These are phyloP conservation scores for Aspergillus brasiliensis DNA, from an alignment of 2,329 filamentous ascomycete species.

Conservation along the genomic window DNA sequence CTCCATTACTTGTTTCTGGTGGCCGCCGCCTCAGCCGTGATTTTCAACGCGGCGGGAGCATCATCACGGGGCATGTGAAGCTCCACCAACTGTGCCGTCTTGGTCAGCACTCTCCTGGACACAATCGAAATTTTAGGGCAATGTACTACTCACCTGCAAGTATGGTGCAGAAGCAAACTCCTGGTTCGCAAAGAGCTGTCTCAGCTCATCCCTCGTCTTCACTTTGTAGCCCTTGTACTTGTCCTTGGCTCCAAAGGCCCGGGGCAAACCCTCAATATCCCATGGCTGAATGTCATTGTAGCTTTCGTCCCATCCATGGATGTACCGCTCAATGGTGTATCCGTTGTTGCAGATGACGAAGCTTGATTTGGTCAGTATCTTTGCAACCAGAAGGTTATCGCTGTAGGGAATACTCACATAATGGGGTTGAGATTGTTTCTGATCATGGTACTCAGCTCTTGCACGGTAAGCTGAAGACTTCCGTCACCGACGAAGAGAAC, in stretches of 20 bases:
- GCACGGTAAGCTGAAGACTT: conserved; percentile 79
- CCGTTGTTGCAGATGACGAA: conserved; percentile 88
- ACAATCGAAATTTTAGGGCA: neutral
- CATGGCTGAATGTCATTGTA: conserved; percentile 83
- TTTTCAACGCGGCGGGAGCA: conserved; percentile 68
- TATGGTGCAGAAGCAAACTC: conserved; percentile 60
- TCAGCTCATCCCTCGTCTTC: conserved; percentile 69
- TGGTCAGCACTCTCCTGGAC: conserved; percentile 18
- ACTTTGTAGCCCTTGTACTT: conserved; percentile 66
- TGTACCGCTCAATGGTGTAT: conserved; percentile 85
- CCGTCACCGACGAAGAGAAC: conserved; percentile 90
- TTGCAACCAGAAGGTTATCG: neutral
- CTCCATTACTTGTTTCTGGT: conserved; percentile 57
- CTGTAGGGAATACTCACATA: conserved; percentile 57
- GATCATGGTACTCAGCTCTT: conserved; percentile 84
- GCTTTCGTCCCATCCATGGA: conserved; percentile 75
- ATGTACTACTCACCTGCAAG: conserved; percentile 42
- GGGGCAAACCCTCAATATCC: conserved; percentile 70
- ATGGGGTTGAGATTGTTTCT: conserved; percentile 73
- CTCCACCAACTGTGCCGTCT: conserved; percentile 69
- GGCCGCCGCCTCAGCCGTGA: conserved; percentile 71
- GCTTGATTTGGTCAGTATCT: conserved; percentile 39
- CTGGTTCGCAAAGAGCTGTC: conserved; percentile 64
- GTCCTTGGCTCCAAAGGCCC: conserved; percentile 66
- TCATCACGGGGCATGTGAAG: conserved; percentile 79